Evolutionary conservation across 31 red algal genomes (phyloP), one percentile per base, ranked within the genome.

Genomic region (Endocladia muricata): DNA sequence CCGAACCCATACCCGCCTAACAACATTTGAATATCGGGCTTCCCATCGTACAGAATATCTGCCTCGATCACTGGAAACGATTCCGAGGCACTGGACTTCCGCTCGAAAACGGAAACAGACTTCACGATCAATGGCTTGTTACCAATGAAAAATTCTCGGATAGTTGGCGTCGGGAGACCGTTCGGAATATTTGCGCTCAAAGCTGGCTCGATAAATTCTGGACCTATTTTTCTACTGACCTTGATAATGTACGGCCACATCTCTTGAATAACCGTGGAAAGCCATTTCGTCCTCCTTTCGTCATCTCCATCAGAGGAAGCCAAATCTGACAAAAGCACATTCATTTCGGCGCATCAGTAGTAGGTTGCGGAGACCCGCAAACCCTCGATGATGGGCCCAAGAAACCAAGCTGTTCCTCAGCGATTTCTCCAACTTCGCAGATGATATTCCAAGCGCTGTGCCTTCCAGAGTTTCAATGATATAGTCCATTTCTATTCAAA

Each of bases 171-270:
- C 7, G 83, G 83, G 3, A 87, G 38, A 26, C 83, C 83, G 21
- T 38, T 15, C 6, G 83, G 83, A 6, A 87, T 60, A 28, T 60
- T 65, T 2, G 83, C 73, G 40, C 55, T 41, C 28, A 87, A 38
- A 3, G 83, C 83, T 37, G 83, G 83, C 48, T 87, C 55, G 58
- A 87, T 56, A 60, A 64, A 87, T 37, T 87, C 72, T 37, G 65
- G 42, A 1, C 77, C 36, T 25, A 71, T 43, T 22, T 38, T 55
- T 77, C 70, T 61, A 30, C 54, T 56, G 55, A 87, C 78, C 30
- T 87, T 77, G 31, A 74, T 52, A 23, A 64, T 74, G 62, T 71
- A 87, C 8, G 83, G 83, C 83, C 83, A 87, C 28, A 78, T 55
- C 54, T 87, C 83, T 48, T 29, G 74, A 23, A 87, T 78, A 11